phyloP scores from a whole-genome alignment of 2,329 filamentous ascomycete species.

The Cladosporium sp. region DNA sequence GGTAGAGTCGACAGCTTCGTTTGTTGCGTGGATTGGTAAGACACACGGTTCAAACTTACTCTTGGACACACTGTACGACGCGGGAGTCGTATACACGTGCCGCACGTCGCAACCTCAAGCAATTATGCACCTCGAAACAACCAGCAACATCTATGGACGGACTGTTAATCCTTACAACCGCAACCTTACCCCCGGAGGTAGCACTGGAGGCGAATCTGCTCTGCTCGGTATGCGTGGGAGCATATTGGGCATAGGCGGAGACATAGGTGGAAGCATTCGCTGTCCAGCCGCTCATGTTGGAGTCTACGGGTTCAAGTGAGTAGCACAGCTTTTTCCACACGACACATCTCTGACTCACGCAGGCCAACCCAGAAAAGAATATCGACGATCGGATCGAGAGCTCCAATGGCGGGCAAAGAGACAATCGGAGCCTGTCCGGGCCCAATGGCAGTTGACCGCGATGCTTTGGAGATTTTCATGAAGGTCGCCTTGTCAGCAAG shows the following conservation, averaged over 20 bases:
- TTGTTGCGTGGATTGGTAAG: slow-evolving; percentile 52
- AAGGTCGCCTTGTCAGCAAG: slow-evolving; percentile 11
- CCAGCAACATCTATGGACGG: slow-evolving; percentile 53
- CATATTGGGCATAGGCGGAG: slow-evolving; percentile 48
- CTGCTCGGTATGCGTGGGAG: slow-evolving; percentile 39
- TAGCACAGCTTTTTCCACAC: background rate
- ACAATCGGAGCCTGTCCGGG: slow-evolving; percentile 17
- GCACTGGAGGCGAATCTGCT: slow-evolving; percentile 60
- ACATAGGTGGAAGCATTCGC: slow-evolving; percentile 56
- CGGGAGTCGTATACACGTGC: slow-evolving; percentile 56
- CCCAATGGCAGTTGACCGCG: slow-evolving; percentile 13
- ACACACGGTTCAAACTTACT: slow-evolving; percentile 53
- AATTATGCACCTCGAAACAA: slow-evolving; percentile 57
- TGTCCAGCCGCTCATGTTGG: slow-evolving; percentile 53
- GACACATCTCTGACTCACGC: background rate
- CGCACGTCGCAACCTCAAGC: slow-evolving; percentile 58
- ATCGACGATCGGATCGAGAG: slow-evolving; percentile 8
- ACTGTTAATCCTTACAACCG: slow-evolving; percentile 59
- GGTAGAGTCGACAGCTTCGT: slow-evolving; percentile 40
- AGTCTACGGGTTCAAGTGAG: slow-evolving; percentile 49
- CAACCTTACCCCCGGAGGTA: slow-evolving; percentile 55
- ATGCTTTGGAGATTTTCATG: slow-evolving; percentile 18
- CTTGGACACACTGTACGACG: slow-evolving; percentile 46
- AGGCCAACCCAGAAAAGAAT: slow-evolving; percentile 15
- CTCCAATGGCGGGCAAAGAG: slow-evolving; percentile 11